Base-by-base conservation (phyloP, 2,329 filamentous ascomycete genomes). In the Fusarium pseudocircinatum region DNA sequence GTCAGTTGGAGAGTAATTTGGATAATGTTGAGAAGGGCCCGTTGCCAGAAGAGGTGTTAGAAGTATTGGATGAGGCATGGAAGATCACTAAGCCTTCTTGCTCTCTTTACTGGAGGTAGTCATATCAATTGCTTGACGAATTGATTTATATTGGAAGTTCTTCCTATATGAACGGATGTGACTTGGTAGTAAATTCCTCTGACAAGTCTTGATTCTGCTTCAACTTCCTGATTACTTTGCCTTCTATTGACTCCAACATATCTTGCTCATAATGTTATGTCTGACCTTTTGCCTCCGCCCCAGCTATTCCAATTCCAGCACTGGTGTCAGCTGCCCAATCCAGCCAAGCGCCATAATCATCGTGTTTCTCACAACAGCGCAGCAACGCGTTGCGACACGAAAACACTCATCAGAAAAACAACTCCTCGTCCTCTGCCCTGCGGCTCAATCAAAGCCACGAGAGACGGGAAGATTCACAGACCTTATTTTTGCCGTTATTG, bases 21-120 rank as follows among this genome's bases (percentile, higher is more conserved):
- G 80, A 83, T 42, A 81, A 83, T 56, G 74, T 90, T 9, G 84
- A 88, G 75, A 86, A 86, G 85, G 91, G 92, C 0, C 92, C 92
- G 1, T 80, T 96, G 63, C 92, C 93, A 0, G 88, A 92, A 9
- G 92, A 94, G 46, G 89, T 95, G 20, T 85, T 95, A 13, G 82
- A 90, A 77, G 89, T 57, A 14, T 54, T 74, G 14, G 66, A 72
- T 16, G 44, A 50, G 50, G 71, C 71, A 7, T 74, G 69, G 71
- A 20, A 20, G 34, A 63, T 50, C 10, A 56, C 60, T 0, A 72
- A 67, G 40, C 43, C 24, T 20, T 40, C 44, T 26, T 39, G 43
- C 28, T 20, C 36, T 3, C 36, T 28, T 32, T 50, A 52, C 42
- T 58, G 56, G 56, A 34, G 56, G 16, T 16, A 36, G 34, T 34